Evolutionary conservation across 495 filamentous ascomycete genomes (phyloP).

Genomic region (Podospora fimiseda): DNA sequence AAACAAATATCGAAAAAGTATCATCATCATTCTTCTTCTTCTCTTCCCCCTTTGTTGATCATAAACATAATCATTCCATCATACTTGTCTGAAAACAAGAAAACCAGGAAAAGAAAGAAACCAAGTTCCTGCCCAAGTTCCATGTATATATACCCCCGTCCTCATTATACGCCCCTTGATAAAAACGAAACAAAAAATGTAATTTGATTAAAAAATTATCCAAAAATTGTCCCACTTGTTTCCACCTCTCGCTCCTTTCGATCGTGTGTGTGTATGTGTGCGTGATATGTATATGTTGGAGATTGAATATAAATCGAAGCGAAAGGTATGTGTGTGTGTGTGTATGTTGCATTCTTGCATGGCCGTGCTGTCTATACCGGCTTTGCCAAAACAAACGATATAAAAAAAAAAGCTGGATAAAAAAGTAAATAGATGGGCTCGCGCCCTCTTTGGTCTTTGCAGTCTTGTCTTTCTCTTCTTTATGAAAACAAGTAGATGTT

Average conservation of each 20-base stretch:
- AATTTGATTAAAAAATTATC: background rate
- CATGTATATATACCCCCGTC: too few species aligned
- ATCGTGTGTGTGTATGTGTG: background rate
- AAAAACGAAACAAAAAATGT: slow-evolving; percentile 1
- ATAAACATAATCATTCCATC: too few species aligned
- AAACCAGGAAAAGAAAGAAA: too few species aligned
- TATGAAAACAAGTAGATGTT: background rate
- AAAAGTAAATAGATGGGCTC: slow-evolving; percentile 9
- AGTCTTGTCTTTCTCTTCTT: background rate
- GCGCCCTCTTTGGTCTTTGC: slow-evolving; percentile 18
- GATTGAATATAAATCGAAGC: background rate
- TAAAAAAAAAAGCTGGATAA: background rate
- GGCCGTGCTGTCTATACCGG: slow-evolving; percentile 5
- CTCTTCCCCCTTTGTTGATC: background rate
- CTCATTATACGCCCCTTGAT: too few species aligned
- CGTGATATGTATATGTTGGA: too few species aligned
- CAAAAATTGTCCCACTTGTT: too few species aligned
- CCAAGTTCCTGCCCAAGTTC: too few species aligned
- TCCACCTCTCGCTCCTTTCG: slow-evolving; percentile 2
- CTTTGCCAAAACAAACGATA: background rate
- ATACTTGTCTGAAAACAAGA: too few species aligned
- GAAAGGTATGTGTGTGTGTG: background rate
- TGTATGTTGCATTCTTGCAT: background rate
- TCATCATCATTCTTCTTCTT: slow-evolving; percentile 1
- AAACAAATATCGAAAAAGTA: background rate